These are phyloP conservation scores for Arthrobotrys pseudoclavata DNA, from an alignment of 2,329 filamentous ascomycete genomes.

Conservation along the genomic window DNA sequence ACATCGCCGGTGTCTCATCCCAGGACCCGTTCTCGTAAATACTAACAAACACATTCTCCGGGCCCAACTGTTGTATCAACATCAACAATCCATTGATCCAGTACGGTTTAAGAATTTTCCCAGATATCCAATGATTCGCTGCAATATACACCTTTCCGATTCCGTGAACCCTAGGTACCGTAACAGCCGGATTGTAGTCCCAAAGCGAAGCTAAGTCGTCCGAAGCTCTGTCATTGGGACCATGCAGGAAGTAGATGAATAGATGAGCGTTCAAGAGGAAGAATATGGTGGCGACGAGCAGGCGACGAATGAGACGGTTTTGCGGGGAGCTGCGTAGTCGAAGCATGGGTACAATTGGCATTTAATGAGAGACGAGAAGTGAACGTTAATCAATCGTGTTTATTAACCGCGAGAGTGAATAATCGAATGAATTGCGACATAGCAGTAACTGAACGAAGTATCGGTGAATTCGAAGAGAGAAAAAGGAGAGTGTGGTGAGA, in stretches of 20 bases:
- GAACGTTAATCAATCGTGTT: not conserved
- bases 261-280: conserved; percentile 46
- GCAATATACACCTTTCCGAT: conserved; percentile 73
- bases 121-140: conserved; percentile 78
- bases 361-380: conserved; percentile 28
- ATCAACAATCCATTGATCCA: conserved; percentile 75
- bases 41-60: conserved; percentile 77
- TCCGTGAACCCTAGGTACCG: conserved; percentile 41
- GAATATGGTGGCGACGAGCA: conserved; percentile 48
- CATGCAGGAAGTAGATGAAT: conserved; percentile 48
- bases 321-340: conserved; percentile 53
- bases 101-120: conserved; percentile 72
- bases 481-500: conserved; percentile 17
- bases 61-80: conserved; percentile 72
- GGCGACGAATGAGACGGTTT: conserved; percentile 44
- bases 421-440: not conserved
- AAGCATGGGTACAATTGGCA: conserved; percentile 42
- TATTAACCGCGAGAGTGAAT: not conserved
- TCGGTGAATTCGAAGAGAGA: not conserved
- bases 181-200: conserved; percentile 41
- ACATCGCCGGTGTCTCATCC: conserved; percentile 76
- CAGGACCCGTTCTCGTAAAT: conserved; percentile 78
- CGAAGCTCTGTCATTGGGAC: not conserved
- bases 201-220: conserved; percentile 26
- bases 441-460: not conserved